Percentiles rank a stretch among this genome's conserved stretches.
phyloP scores from a whole-genome alignment of 2,329 filamentous ascomycete genomes.

The Leptographium lundbergii region DNA sequence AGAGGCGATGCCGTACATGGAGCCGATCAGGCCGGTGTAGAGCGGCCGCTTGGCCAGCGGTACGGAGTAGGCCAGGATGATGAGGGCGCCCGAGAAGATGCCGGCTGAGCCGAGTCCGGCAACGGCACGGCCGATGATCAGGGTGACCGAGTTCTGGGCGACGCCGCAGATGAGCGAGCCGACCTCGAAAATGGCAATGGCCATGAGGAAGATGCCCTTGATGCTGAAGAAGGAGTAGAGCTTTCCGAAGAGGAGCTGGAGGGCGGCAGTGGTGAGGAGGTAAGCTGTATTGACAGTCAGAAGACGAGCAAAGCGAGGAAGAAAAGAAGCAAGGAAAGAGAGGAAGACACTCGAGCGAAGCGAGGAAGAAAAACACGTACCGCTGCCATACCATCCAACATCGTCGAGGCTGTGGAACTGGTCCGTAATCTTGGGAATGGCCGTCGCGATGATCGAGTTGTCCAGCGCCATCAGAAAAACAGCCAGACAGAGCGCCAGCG shows the following conservation, averaged over 20 bases:
- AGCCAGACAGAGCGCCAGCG: slow-evolving; percentile 28
- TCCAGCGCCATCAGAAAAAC: slow-evolving; percentile 32
- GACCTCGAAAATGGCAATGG: slow-evolving; percentile 23
- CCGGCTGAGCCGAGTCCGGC: slow-evolving; percentile 22
- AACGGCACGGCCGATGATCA: slow-evolving; percentile 15
- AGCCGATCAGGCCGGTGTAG: slow-evolving; percentile 22
- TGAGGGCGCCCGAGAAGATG: slow-evolving; percentile 23
- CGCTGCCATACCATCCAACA: slow-evolving; percentile 29
- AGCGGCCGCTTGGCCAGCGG: slow-evolving; percentile 12
- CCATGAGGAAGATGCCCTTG: slow-evolving; percentile 21
- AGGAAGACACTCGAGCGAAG: neutral
- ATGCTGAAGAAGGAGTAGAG: slow-evolving; percentile 25
- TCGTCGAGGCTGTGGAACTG: slow-evolving; percentile 25
- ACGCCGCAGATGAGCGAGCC: slow-evolving; percentile 23
- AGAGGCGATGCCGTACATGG: slow-evolving; percentile 27
- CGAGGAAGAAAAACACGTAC: neutral
- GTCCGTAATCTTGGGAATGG: slow-evolving; percentile 23
- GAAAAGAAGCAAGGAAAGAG: too few relatives aligned
- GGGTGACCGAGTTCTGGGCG: slow-evolving; percentile 12
- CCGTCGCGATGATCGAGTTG: slow-evolving; percentile 20
- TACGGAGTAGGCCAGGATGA: slow-evolving; percentile 20
- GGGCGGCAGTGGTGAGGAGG: slow-evolving; percentile 21
- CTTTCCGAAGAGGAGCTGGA: slow-evolving; percentile 21
- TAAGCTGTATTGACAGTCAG: slow-evolving; percentile 15
- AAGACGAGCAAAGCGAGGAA: neutral